Conservation (phyloP, 1,284 basidiomycete species). For the Hortiboletus rubellus region DNA sequence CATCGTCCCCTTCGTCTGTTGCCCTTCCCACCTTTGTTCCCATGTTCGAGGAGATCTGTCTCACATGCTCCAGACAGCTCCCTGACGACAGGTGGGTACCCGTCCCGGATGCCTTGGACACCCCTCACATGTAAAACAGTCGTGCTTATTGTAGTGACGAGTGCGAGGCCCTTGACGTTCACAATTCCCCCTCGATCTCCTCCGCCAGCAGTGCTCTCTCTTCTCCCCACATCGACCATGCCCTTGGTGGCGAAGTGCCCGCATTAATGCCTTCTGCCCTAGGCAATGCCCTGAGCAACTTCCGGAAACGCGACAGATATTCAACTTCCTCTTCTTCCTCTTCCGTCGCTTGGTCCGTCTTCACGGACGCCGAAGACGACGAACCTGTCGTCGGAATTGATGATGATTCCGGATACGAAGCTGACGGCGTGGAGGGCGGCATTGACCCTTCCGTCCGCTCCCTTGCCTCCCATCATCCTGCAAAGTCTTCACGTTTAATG, state of each 20-base stretch:
- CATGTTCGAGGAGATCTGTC: conserved; percentile 78
- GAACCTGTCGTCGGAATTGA: conserved; percentile 40
- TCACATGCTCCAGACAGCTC: conserved; percentile 64
- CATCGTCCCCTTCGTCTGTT: conserved; percentile 1
- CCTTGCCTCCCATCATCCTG: conserved; percentile 36
- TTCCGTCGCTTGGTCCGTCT: conserved; percentile 60
- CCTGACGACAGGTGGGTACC: conserved; percentile 57
- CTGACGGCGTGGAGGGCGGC: conserved; percentile 24
- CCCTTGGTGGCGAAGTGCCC: conserved; percentile 56
- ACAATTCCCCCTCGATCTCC: conserved; percentile 62
- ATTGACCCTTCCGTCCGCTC: conserved; percentile 38
- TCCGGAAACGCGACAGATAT: conserved; percentile 47
- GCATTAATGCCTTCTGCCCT: conserved; percentile 58
- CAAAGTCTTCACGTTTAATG: conserved; percentile 43
- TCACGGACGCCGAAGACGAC: conserved; percentile 61
- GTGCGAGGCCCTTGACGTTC: conserved; percentile 61
- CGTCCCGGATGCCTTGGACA: conserved; percentile 20
- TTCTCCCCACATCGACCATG: conserved; percentile 59
- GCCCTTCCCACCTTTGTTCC: conserved; percentile 13
- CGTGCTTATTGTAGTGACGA: conserved; percentile 73
- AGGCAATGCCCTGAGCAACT: conserved; percentile 48
- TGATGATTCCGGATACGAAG: conserved; percentile 43
- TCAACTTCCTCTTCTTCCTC: conserved; percentile 59
- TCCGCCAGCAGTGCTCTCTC: conserved; percentile 66
- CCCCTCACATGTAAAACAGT: conserved; percentile 39